phyloP scores from a whole-genome alignment of 805 yeast genomes.

The Kluyveromyces starmeri region DNA sequence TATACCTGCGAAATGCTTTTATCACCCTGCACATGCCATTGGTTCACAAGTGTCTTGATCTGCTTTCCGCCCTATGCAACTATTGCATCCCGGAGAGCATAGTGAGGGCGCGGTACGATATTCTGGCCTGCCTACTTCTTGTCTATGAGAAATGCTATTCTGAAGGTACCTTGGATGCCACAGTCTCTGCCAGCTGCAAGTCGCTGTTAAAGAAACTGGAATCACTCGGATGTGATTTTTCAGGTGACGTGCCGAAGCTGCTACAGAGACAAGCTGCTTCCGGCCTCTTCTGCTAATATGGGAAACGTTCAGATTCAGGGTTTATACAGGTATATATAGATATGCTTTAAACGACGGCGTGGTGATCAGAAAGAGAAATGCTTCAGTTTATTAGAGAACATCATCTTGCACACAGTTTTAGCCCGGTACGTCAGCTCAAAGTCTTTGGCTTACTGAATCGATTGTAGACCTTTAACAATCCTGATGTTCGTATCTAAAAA shows the following conservation, averaged over 20 bases:
- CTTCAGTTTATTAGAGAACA: too few relatives aligned
- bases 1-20: conserved; percentile 22
- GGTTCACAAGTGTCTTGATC: conserved; percentile 9
- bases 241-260: conserved; percentile 2
- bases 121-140: conserved; percentile 16
- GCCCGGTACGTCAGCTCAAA: too few relatives aligned
- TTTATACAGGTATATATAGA: too few relatives aligned
- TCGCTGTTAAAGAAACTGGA: conserved; percentile 6
- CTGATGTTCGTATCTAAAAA: conserved; percentile 81
- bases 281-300: too few relatives aligned
- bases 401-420: too few relatives aligned
- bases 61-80: conserved; percentile 8
- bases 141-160: conserved; percentile 17
- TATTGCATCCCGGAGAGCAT: conserved; percentile 17
- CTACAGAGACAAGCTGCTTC: not conserved
- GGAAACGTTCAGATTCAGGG: too few relatives aligned
- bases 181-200: not conserved
- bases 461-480: conserved; percentile 51
- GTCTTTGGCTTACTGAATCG: conserved; percentile 20
- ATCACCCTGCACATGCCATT: conserved; percentile 15
- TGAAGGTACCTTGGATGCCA: conserved; percentile 17
- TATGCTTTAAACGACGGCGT: too few relatives aligned
- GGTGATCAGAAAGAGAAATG: too few relatives aligned
- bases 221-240: conserved; percentile 10
- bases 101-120: conserved; percentile 19